Conservation (phyloP, 352 stramenopile genomes). For the Phytophthora rubi region DNA sequence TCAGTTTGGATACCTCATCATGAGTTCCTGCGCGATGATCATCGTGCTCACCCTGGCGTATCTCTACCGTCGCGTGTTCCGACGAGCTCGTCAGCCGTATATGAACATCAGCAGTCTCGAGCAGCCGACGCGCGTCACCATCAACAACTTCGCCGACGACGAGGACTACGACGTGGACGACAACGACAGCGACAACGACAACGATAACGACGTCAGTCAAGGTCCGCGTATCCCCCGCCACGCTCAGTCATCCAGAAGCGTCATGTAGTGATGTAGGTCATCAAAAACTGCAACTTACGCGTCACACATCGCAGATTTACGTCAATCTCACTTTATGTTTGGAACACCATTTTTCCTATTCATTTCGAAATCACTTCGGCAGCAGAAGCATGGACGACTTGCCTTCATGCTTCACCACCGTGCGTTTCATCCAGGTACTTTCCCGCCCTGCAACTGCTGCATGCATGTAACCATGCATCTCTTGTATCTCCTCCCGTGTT, state of each 20-base stretch:
- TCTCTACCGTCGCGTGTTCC: slow-evolving; percentile 79
- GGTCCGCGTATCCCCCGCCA: slow-evolving; percentile 34
- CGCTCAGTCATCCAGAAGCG: slow-evolving; percentile 34
- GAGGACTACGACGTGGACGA: slow-evolving; percentile 43
- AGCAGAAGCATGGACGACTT: slow-evolving; percentile 49
- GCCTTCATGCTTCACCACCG: slow-evolving; percentile 62
- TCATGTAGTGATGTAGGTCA: slow-evolving; percentile 20
- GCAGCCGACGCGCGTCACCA: slow-evolving; percentile 33
- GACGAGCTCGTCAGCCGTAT: slow-evolving; percentile 61
- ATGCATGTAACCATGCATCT: neutral
- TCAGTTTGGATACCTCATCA: slow-evolving; percentile 67
- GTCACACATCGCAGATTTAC: slow-evolving; percentile 28
- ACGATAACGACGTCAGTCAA: slow-evolving; percentile 9
- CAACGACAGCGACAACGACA: slow-evolving; percentile 41
- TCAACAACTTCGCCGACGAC: slow-evolving; percentile 29
- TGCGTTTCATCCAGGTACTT: slow-evolving; percentile 74
- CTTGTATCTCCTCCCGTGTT: slow-evolving; percentile 2
- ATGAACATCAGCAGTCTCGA: slow-evolving; percentile 72
- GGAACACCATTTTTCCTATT: slow-evolving; percentile 6
- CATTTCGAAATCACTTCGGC: slow-evolving; percentile 7
- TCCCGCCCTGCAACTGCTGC: neutral
- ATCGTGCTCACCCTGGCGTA: slow-evolving; percentile 65
- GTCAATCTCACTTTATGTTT: slow-evolving; percentile 18
- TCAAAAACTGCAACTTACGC: neutral
- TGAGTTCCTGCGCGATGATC: slow-evolving; percentile 66